These are phyloP conservation scores for Echinosophora koreensis DNA, from an alignment of 306 rosid genomes.

Conservation along the genomic window DNA sequence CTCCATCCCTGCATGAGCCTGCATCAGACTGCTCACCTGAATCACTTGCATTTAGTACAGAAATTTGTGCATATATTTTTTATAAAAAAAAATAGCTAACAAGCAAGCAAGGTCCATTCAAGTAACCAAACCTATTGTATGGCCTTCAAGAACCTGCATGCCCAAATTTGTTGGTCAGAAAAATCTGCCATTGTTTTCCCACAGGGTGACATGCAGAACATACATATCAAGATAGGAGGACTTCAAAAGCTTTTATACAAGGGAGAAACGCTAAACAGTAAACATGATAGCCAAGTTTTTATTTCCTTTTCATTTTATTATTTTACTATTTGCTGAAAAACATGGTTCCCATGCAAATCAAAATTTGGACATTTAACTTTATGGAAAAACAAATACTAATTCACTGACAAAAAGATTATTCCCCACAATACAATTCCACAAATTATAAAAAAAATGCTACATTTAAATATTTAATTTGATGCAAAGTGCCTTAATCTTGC, in stretches of 20 bases:
- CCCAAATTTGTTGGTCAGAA: slow-evolving; percentile 35
- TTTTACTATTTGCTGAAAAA: background rate
- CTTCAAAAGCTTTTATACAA: slow-evolving; percentile 6
- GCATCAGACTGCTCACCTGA: slow-evolving; percentile 11
- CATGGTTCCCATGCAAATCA: slow-evolving; percentile 19
- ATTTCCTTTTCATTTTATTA: background rate
- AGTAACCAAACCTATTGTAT: slow-evolving; percentile 27
- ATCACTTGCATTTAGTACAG: background rate
- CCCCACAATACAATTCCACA: slow-evolving; percentile 38
- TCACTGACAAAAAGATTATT: slow-evolving; percentile 9
- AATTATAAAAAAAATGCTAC: background rate
- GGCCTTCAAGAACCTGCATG: slow-evolving; percentile 40
- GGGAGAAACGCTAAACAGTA: background rate
- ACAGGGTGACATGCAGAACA: background rate
- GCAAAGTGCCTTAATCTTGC: slow-evolving; percentile 40
- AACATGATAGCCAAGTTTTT: background rate
- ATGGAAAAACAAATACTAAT: slow-evolving; percentile 30
- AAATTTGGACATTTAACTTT: slow-evolving; percentile 8
- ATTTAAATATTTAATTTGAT: slow-evolving; percentile 36
- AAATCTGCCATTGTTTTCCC: background rate
- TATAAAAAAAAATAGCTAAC: background rate
- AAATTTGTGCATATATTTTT: background rate
- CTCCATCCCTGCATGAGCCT: no score
- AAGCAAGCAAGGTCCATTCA: background rate
- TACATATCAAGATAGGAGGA: background rate